These are phyloP conservation scores for Psidium guajava DNA, from an alignment of 345 rosid species.

Conservation along the genomic window DNA sequence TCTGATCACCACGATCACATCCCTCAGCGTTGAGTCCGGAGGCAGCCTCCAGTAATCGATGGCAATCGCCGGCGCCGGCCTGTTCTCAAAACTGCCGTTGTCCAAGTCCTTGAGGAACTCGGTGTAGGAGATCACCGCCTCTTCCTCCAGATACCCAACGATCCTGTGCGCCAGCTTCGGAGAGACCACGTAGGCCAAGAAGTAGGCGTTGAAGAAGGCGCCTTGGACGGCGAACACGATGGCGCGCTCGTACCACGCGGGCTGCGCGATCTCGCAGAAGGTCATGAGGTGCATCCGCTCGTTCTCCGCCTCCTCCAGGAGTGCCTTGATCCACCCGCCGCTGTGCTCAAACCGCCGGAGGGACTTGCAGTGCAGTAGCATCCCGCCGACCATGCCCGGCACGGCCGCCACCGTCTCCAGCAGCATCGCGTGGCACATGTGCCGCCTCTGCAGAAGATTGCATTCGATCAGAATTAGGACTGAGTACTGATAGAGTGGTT, in stretches of 20 bases:
- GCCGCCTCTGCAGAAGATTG: constrained; percentile 28
- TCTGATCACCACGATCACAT: constrained; percentile 43
- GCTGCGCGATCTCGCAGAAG: constrained; percentile 41
- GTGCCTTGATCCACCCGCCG: constrained; percentile 63
- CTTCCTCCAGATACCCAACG: constrained; percentile 52
- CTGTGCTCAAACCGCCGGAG: constrained; percentile 48
- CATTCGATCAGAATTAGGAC: not conserved
- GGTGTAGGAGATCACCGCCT: constrained; percentile 46
- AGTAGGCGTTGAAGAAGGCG: constrained; percentile 46
- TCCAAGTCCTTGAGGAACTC: constrained; percentile 51
- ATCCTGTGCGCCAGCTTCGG: constrained; percentile 57
- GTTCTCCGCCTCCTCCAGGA: constrained; percentile 56
- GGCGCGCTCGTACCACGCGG: constrained; percentile 48
- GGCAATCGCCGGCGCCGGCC: constrained; percentile 52
- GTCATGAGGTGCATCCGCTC: constrained; percentile 70
- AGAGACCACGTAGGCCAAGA: constrained; percentile 31
- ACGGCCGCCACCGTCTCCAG: constrained; percentile 58
- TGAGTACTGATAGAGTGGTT: not conserved
- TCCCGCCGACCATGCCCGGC: constrained; percentile 63
- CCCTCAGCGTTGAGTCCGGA: constrained; percentile 37
- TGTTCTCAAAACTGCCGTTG: constrained; percentile 36
- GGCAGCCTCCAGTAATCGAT: constrained; percentile 62
- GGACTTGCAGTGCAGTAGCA: constrained; percentile 53
- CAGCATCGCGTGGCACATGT: constrained; percentile 63
- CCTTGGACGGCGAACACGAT: constrained; percentile 52